Evolutionary conservation across 1,284 basidiomycete genomes (phyloP).

Genomic region (Ganoderma meredithae): DNA sequence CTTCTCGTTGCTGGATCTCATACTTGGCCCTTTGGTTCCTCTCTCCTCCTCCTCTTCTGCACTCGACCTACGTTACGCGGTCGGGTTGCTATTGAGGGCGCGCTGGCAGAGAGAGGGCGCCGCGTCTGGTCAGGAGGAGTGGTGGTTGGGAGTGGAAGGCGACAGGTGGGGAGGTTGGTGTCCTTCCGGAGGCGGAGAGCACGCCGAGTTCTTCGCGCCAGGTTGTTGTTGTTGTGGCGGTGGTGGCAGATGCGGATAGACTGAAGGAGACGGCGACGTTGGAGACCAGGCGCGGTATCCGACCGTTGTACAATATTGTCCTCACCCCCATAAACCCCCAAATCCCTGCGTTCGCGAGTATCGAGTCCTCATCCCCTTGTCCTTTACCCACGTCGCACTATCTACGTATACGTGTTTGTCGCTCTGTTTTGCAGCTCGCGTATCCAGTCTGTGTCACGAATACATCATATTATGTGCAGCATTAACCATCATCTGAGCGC

Average conservation of each 20-base stretch:
- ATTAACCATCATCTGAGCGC: background rate
- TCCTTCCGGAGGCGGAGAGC: constrained; percentile 3
- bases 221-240: constrained; percentile 5
- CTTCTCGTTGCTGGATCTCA: constrained; percentile 33
- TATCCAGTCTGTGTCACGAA: background rate
- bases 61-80: constrained; percentile 32
- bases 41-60: constrained; percentile 60
- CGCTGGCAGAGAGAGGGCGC: constrained; percentile 76
- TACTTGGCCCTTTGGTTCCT: constrained; percentile 55
- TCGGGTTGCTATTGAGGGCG: constrained; percentile 54
- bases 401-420: constrained; percentile 1
- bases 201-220: constrained; percentile 16
- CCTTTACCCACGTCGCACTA: constrained; percentile 5
- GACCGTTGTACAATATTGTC: constrained; percentile 30
- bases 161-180: background rate
- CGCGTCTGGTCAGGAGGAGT: constrained; percentile 49
- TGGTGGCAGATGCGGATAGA: constrained; percentile 9
- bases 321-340: background rate
- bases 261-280: constrained; percentile 19
- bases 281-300: constrained; percentile 27
- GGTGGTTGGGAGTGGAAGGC: constrained; percentile 5
- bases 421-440: constrained; percentile 12
- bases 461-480: constrained; percentile 12
- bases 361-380: constrained; percentile 5
- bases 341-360: background rate